Percentiles rank a stretch among this genome's conserved stretches.
Evolutionary conservation across 441 rosid species (phyloP).

Genomic region (Mallotus japonicus): DNA sequence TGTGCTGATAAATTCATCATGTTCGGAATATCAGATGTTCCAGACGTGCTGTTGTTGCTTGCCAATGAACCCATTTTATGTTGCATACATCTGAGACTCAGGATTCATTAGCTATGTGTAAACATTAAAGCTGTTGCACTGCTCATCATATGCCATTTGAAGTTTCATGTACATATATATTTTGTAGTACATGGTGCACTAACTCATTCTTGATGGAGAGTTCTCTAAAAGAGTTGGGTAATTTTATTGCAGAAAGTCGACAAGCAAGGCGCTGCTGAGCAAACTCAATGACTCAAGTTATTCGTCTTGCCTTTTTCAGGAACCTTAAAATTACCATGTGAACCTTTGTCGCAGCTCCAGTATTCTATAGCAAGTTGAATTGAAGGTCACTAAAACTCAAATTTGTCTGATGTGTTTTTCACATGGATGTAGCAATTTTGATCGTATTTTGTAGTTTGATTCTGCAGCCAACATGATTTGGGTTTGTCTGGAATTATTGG

Average conservation of each 20-base stretch:
- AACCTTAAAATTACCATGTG: not conserved
- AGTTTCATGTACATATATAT: not conserved
- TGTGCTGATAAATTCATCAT: too few relatives aligned
- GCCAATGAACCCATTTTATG: not conserved
- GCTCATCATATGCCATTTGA: not conserved
- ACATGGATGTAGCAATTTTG: not conserved
- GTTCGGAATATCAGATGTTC: too few relatives aligned
- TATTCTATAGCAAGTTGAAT: not conserved
- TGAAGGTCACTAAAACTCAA: not conserved
- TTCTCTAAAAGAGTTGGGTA: not conserved
- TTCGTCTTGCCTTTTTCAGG: not conserved
- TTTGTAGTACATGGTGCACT: not conserved
- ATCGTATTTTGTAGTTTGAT: not conserved
- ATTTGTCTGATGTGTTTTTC: not conserved
- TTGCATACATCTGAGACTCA: too few relatives aligned
- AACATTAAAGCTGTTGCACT: not conserved
- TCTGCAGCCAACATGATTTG: slow-evolving; percentile 8
- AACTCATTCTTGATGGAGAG: not conserved
- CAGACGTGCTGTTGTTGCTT: not conserved
- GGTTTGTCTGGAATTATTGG: not conserved
- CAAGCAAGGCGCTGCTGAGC: slow-evolving; percentile 32
- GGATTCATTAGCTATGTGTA: not conserved
- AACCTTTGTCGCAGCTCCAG: not conserved
- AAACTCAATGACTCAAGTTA: slow-evolving; percentile 31
- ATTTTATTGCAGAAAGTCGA: slow-evolving; percentile 43